Conservation (phyloP, 768 basidiomycete species). For the Kwoniella dendrophila region DNA sequence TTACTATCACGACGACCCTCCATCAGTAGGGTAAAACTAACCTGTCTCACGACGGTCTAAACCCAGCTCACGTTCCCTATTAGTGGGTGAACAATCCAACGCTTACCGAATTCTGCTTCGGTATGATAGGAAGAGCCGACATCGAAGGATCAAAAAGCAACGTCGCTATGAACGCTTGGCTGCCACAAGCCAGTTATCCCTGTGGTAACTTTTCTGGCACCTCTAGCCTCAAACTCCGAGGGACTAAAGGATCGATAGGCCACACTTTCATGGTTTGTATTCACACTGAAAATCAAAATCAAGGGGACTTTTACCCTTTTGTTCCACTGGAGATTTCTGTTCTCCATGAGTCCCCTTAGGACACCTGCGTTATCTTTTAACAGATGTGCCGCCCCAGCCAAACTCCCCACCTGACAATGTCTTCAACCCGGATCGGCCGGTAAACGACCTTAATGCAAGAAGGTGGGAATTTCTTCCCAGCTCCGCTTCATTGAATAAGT, state of each 20-base stretch:
- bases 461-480: constrained; percentile 59
- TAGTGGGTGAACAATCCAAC: constrained; percentile 80
- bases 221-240: constrained; percentile 77
- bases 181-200: constrained; percentile 79
- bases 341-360: constrained; percentile 75
- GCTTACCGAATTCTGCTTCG: constrained; percentile 72
- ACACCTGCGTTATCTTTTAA: constrained; percentile 79
- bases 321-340: constrained; percentile 79
- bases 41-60: constrained; percentile 62
- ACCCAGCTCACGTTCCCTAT: constrained; percentile 73
- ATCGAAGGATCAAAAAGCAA: constrained; percentile 80
- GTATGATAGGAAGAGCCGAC: constrained; percentile 79
- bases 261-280: constrained; percentile 81
- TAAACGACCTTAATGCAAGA: constrained; percentile 61
- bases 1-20: constrained; percentile 73
- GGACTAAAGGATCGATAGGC: constrained; percentile 82
- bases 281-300: constrained; percentile 80
- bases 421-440: constrained; percentile 66
- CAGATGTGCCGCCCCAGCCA: constrained; percentile 75
- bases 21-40: constrained; percentile 85
- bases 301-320: constrained; percentile 79
- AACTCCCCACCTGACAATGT: constrained; percentile 81
- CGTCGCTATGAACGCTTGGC: constrained; percentile 75
- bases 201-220: constrained; percentile 79
- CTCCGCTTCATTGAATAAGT: constrained; percentile 76